Evolutionary conservation across 2,329 filamentous ascomycete genomes (phyloP).

Genomic region (Exophiala dermatitidis): DNA sequence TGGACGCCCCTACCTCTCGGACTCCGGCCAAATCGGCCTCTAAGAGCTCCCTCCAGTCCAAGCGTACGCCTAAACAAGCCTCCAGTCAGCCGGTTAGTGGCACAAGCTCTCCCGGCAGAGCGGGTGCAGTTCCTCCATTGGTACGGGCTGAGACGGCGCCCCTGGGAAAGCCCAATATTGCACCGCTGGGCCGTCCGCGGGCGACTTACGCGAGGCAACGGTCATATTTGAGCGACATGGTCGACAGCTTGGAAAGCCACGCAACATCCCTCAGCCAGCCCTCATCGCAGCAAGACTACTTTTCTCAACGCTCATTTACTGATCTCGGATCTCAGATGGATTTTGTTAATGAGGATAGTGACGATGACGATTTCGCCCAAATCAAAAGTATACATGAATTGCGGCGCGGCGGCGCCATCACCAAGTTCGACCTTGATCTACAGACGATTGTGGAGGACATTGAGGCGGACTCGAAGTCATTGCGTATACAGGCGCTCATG

Average conservation of each 20-base stretch:
- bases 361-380: conserved; percentile 34
- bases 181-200: conserved; percentile 9
- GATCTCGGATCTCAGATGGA: conserved; percentile 17
- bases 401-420: conserved; percentile 51
- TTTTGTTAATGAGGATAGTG: conserved; percentile 38
- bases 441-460: conserved; percentile 55
- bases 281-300: conserved; percentile 15
- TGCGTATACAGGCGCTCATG: conserved; percentile 44
- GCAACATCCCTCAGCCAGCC: conserved; percentile 14
- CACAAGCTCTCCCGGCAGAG: neutral
- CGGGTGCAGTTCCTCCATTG: neutral
- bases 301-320: conserved; percentile 12
- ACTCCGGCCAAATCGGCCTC: neutral
- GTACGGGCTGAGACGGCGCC: neutral
- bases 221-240: conserved; percentile 52
- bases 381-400: conserved; percentile 57
- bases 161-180: neutral
- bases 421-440: conserved; percentile 49
- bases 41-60: neutral
- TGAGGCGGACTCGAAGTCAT: conserved; percentile 43
- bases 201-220: conserved; percentile 53
- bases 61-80: neutral
- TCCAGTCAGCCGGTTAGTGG: conserved; percentile 1
- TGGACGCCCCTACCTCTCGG: conserved; percentile 19
- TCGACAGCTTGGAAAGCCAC: conserved; percentile 29